These are phyloP conservation scores for Penicillium silybi DNA, from an alignment of 495 filamentous ascomycete species.

Conservation along the genomic window DNA sequence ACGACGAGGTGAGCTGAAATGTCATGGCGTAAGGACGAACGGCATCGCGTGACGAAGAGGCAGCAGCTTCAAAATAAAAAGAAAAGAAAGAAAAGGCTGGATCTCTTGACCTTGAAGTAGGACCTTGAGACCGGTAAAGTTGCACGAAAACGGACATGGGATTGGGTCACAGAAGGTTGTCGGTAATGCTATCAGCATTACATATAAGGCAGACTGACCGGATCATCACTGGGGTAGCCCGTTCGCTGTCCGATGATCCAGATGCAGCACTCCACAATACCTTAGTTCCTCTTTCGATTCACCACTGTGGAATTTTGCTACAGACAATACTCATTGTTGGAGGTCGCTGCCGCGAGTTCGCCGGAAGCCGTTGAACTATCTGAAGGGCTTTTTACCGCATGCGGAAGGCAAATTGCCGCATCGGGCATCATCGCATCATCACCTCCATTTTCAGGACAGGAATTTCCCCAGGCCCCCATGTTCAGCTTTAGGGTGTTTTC, in stretches of 20 bases:
- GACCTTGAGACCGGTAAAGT: conserved; percentile 16
- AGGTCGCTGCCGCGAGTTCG: conserved; percentile 7
- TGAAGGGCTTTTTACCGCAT: conserved; percentile 24
- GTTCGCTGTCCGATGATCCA: conserved; percentile 23
- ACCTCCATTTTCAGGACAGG: conserved; percentile 11
- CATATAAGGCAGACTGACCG: conserved; percentile 17
- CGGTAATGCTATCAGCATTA: conserved; percentile 35
- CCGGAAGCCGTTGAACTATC: conserved; percentile 17
- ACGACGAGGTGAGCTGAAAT: conserved; percentile 3
- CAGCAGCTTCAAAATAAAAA: conserved; percentile 7
- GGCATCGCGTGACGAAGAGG: conserved; percentile 19
- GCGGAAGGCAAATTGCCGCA: conserved; percentile 26
- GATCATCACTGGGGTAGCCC: conserved; percentile 12
- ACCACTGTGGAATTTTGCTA: neutral
- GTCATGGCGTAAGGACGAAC: conserved; percentile 14
- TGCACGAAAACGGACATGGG: conserved; percentile 44
- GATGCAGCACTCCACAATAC: conserved; percentile 11
- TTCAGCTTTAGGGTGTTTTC: neutral
- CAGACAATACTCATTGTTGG: conserved; percentile 13
- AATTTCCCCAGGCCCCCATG: conserved; percentile 1
- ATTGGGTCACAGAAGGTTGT: conserved; percentile 26
- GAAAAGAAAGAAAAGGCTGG: conserved; percentile 10
- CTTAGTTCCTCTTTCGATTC: neutral
- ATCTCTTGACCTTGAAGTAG: conserved; percentile 36
- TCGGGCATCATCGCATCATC: conserved; percentile 27